phyloP scores from a whole-genome alignment of 352 stramenopile species.

The Globisporangium canariense region DNA sequence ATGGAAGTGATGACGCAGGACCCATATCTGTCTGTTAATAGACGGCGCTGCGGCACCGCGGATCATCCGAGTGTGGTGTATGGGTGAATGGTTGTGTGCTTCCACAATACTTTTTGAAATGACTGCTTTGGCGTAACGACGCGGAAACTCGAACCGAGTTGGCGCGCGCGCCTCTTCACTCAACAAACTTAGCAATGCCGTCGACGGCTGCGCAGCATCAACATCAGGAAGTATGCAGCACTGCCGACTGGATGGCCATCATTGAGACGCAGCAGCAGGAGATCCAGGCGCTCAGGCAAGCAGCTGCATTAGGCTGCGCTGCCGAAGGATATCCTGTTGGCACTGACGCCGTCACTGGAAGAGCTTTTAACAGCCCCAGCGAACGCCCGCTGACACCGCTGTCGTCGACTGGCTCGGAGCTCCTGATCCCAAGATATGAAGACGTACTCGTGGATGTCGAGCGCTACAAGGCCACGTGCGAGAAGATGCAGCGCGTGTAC shows the following conservation, averaged over 20 bases:
- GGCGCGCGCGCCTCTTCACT: not conserved
- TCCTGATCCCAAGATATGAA: conserved; percentile 17
- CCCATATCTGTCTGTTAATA: too few species aligned
- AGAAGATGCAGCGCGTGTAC: conserved; percentile 35
- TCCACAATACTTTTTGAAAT: not conserved
- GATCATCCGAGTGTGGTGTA: too few species aligned
- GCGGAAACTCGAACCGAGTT: not conserved
- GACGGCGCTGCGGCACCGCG: too few species aligned
- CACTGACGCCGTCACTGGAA: conserved; percentile 1
- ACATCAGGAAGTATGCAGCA: not conserved
- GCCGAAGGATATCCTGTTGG: not conserved
- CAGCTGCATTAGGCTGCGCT: conserved; percentile 4
- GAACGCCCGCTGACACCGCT: conserved; percentile 12
- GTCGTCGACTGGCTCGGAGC: conserved; percentile 25
- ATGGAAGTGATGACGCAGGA: too few species aligned
- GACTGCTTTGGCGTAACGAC: not conserved
- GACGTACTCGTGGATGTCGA: conserved; percentile 33
- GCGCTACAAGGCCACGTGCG: conserved; percentile 41
- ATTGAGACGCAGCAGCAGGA: conserved; percentile 47
- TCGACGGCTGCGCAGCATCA: not conserved
- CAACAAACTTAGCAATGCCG: not conserved
- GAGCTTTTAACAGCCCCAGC: conserved; percentile 5
- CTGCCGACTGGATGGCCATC: conserved; percentile 33
- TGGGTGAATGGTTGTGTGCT: too few species aligned
- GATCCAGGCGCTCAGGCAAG: conserved; percentile 35